Conservation (phyloP, 306 rosid species). For the Gillenia trifoliata region DNA sequence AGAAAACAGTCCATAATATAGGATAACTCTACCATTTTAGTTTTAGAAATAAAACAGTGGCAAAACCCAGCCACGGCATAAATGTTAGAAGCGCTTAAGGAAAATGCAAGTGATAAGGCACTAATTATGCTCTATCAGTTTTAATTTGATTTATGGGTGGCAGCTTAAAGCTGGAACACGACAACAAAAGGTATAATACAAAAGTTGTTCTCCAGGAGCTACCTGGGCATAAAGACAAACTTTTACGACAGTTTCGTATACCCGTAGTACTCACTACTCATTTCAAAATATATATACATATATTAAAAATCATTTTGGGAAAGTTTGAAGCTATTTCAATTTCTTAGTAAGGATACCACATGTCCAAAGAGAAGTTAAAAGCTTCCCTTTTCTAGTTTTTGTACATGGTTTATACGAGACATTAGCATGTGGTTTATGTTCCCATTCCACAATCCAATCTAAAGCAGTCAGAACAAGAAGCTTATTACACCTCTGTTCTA, state of each 20-base stretch:
- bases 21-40: not conserved
- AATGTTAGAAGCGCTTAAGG: slow-evolving; percentile 6
- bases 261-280: not conserved
- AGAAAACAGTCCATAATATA: not conserved
- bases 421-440: not conserved
- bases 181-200: not conserved
- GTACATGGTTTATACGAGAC: not conserved
- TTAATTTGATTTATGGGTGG: not conserved
- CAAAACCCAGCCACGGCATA: not conserved
- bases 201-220: not conserved
- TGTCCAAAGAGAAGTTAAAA: not conserved
- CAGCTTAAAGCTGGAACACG: not conserved
- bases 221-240: not conserved
- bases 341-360: not conserved
- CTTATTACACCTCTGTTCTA: not conserved
- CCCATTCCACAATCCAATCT: not conserved
- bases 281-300: too few relatives aligned
- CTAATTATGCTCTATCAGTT: not conserved
- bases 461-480: not conserved
- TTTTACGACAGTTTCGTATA: not conserved
- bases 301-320: not conserved
- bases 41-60: not conserved
- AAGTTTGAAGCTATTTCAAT: not conserved
- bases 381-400: not conserved
- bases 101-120: not conserved